phyloP scores from a whole-genome alignment of 2,329 filamentous ascomycete species.

The Aureobasidium lini region DNA sequence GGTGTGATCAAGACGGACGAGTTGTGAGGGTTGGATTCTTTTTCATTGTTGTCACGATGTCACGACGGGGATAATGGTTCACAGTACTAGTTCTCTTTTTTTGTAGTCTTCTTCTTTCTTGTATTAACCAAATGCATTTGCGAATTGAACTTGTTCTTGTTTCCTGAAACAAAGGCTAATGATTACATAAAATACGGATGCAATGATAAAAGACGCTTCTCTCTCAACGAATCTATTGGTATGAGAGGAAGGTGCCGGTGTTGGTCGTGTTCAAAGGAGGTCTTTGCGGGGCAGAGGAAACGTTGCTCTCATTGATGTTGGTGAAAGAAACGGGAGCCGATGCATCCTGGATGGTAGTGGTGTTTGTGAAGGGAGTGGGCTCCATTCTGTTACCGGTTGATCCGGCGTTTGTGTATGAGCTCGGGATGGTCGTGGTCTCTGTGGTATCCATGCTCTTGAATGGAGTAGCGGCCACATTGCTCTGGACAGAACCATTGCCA shows the following conservation, averaged over 20 bases:
- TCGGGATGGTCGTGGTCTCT: not conserved
- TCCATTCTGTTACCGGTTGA: not conserved
- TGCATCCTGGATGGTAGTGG: not conserved
- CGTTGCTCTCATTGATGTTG: not conserved
- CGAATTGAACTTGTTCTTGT: not conserved
- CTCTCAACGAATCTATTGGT: not conserved
- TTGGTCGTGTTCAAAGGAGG: not conserved
- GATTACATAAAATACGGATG: not conserved
- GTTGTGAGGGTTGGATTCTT: not conserved
- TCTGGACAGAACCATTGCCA: not conserved
- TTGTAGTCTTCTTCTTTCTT: not conserved
- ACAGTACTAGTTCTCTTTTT: not conserved
- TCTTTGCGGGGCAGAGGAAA: not conserved
- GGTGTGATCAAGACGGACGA: not conserved
- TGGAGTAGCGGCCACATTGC: not conserved
- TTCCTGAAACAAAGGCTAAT: not conserved
- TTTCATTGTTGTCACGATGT: not conserved
- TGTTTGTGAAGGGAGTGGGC: not conserved
- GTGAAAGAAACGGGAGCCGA: not conserved
- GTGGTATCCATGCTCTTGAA: not conserved
- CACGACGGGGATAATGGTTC: not conserved
- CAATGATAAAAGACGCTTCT: not conserved
- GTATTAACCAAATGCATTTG: not conserved
- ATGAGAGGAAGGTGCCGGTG: slow-evolving; percentile 8
- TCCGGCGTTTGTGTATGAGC: not conserved